Percentiles rank a stretch among this genome's conserved stretches.
These are phyloP conservation scores for Cinnamomum micranthum DNA, from an alignment of 164 flowering plant genomes.

Conservation along the genomic window DNA sequence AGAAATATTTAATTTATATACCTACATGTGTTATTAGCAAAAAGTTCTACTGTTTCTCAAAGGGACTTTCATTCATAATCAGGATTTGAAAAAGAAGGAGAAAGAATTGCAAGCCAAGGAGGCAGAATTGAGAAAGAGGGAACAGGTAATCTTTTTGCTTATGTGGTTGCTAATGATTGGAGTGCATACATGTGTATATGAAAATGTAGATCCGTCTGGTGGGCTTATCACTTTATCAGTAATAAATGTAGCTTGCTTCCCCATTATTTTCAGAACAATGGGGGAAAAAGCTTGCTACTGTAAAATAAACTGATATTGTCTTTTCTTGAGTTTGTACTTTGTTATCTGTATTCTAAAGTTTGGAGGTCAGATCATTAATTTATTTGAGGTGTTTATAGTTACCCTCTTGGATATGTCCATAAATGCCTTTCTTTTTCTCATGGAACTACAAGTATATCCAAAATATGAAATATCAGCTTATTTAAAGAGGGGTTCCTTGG, in stretches of 20 bases:
- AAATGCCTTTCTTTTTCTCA: not conserved
- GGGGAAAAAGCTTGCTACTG: not conserved
- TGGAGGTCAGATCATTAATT: not conserved
- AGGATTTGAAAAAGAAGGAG: slow-evolving; percentile 88
- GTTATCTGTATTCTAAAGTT: not conserved
- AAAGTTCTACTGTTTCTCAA: not conserved
- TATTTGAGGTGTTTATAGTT: not conserved
- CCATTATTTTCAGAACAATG: not conserved
- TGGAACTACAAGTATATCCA: not conserved
- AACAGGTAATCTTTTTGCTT: slow-evolving; percentile 52
- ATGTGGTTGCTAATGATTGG: not conserved
- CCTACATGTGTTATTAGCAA: not conserved
- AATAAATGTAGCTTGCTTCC: not conserved
- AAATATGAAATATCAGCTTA: not conserved
- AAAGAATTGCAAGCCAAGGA: slow-evolving; percentile 89
- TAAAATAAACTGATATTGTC: not conserved
- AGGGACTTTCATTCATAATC: not conserved
- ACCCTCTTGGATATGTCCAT: not conserved
- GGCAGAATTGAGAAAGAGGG: slow-evolving; percentile 76
- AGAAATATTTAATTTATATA: no score
- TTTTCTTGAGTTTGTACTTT: not conserved
- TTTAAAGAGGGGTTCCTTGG: not conserved
- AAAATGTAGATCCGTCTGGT: not conserved
- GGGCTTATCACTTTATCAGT: not conserved
- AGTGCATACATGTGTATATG: not conserved